Evolutionary conservation across 345 rosid species (phyloP).

Genomic region (Erucastrum elatum): DNA sequence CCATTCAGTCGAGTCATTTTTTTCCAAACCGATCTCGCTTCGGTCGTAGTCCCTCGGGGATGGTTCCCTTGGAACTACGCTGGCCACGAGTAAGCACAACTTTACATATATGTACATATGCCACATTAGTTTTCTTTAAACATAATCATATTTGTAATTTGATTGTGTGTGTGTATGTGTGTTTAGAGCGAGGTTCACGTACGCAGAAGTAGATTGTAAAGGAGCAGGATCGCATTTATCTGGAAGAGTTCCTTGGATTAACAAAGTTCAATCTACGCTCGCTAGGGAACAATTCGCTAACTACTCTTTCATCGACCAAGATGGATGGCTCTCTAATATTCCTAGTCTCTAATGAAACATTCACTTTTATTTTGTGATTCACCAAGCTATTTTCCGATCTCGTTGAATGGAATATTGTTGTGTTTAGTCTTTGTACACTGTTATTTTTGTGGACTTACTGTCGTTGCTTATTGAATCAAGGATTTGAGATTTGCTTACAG

Average conservation of each 20-base stretch:
- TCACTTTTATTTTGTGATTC: neutral
- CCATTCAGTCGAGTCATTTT: conserved; percentile 60
- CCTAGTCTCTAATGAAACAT: conserved; percentile 19
- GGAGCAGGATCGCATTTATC: conserved; percentile 49
- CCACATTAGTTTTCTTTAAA: neutral
- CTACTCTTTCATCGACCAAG: conserved; percentile 41
- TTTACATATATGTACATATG: neutral
- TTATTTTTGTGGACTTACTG: neutral
- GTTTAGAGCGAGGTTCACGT: conserved; percentile 34
- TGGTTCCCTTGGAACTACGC: conserved; percentile 50
- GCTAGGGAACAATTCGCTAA: conserved; percentile 22
- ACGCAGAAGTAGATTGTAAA: conserved; percentile 43
- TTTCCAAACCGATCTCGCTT: conserved; percentile 31
- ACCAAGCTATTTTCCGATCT: neutral
- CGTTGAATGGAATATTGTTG: neutral
- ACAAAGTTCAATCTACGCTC: conserved; percentile 8
- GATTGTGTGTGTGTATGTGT: neutral
- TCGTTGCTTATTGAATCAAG: too few species aligned
- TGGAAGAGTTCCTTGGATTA: conserved; percentile 49
- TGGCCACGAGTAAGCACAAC: conserved; percentile 48
- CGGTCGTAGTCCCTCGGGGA: conserved; percentile 42
- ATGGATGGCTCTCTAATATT: conserved; percentile 46
- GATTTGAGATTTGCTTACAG: too few species aligned
- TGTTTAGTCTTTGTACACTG: neutral
- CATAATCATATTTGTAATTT: neutral